Conservation (phyloP, 2,329 filamentous ascomycete genomes). For the Fusarium decemcellulare region DNA sequence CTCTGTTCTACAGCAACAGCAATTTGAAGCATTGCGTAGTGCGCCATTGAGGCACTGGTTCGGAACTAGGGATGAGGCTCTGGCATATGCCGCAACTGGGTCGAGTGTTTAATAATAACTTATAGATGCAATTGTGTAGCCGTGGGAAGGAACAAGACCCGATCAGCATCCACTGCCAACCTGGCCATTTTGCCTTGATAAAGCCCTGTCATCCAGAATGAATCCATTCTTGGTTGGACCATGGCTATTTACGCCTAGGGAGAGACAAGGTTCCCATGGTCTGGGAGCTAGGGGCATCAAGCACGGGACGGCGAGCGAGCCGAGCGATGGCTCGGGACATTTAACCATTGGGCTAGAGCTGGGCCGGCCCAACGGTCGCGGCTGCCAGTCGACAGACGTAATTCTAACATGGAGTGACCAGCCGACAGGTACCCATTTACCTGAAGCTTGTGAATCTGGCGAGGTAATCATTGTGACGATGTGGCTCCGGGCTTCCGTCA, state of each 20-base stretch:
- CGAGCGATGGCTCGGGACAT: conserved; percentile 42
- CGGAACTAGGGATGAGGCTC: too few species aligned
- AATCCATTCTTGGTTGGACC: conserved; percentile 13
- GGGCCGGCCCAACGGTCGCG: conserved; percentile 36
- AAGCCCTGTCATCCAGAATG: conserved; percentile 20
- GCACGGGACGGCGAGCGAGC: conserved; percentile 34
- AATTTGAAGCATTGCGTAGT: neutral
- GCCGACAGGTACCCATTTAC: conserved; percentile 20
- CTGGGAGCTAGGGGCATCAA: conserved; percentile 23
- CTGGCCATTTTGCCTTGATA: conserved; percentile 23
- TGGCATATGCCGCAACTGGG: conserved; percentile 14
- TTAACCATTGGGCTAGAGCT: conserved; percentile 39
- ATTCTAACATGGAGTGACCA: conserved; percentile 26
- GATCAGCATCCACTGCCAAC: conserved; percentile 16
- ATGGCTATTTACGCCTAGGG: conserved; percentile 16
- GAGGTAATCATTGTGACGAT: conserved; percentile 19
- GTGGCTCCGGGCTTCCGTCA: conserved; percentile 10
- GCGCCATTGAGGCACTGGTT: neutral
- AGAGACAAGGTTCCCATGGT: conserved; percentile 29
- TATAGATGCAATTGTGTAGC: conserved; percentile 18
- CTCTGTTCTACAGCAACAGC: neutral
- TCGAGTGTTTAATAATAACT: conserved; percentile 18
- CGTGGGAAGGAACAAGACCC: conserved; percentile 8
- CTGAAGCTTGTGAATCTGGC: conserved; percentile 23
- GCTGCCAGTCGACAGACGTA: conserved; percentile 29